Conservation (phyloP, 2,329 filamentous ascomycete genomes). For the Fusarium oxysporum region DNA sequence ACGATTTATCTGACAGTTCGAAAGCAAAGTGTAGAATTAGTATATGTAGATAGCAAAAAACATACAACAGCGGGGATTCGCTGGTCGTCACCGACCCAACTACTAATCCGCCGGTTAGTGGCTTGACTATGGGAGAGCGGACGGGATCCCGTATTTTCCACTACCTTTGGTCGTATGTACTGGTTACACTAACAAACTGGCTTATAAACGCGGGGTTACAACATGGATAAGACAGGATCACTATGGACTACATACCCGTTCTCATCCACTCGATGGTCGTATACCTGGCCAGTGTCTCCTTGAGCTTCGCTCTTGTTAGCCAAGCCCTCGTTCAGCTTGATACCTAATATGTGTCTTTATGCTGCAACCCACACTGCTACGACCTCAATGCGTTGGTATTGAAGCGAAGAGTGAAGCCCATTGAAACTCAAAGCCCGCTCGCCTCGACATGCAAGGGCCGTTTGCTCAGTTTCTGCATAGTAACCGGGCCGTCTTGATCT, state of each 20-base stretch:
- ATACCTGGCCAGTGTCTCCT: background rate
- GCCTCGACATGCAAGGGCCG: background rate
- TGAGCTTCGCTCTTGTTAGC: background rate
- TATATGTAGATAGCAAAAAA: background rate
- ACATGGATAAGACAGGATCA: background rate
- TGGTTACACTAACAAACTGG: accelerated
- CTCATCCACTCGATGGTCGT: background rate
- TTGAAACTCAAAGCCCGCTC: slow-evolving; percentile 5
- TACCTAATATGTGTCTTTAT: background rate
- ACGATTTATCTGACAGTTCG: background rate
- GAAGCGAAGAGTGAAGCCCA: background rate
- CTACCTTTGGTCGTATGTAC: slow-evolving; percentile 27
- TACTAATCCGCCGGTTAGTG: slow-evolving; percentile 24
- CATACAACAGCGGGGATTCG: slow-evolving; percentile 29
- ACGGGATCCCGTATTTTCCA: slow-evolving; percentile 28
- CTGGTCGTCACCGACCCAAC: slow-evolving; percentile 28
- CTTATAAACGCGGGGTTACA: accelerated
- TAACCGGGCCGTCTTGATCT: slow-evolving; percentile 22
- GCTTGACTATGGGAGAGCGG: slow-evolving; percentile 26
- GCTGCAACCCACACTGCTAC: background rate
- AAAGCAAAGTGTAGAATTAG: background rate
- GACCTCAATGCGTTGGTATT: background rate
- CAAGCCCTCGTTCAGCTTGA: background rate
- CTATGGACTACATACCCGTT: background rate
- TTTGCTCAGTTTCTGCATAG: slow-evolving; percentile 2